Evolutionary conservation across 768 basidiomycete species (phyloP).

Genomic region (Suillus sp.): DNA sequence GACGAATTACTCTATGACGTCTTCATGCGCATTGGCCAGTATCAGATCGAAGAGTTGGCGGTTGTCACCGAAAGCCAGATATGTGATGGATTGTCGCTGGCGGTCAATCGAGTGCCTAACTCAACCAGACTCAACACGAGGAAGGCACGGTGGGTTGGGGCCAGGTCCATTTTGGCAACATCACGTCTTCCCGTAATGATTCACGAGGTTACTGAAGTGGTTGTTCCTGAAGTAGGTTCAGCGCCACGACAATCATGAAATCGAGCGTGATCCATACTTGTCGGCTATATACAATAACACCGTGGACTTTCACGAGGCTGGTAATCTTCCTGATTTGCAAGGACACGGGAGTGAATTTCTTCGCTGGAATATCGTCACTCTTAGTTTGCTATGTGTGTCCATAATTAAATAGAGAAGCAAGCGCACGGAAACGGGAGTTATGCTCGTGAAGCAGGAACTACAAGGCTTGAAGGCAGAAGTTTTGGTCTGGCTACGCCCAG

Average conservation of each 20-base stretch:
- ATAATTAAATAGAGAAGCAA: constrained; percentile 80
- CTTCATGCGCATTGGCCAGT: constrained; percentile 62
- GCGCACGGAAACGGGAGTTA: constrained; percentile 80
- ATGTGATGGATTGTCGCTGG: constrained; percentile 68
- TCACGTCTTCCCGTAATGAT: constrained; percentile 57
- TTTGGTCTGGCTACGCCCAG: constrained; percentile 74
- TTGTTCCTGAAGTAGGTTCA: constrained; percentile 65
- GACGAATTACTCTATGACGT: constrained; percentile 80
- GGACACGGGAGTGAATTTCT: constrained; percentile 71
- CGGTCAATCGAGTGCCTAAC: constrained; percentile 68
- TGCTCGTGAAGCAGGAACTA: constrained; percentile 51
- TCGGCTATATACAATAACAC: constrained; percentile 87
- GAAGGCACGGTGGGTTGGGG: constrained; percentile 54
- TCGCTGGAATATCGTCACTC: constrained; percentile 82
- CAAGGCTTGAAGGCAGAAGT: neutral
- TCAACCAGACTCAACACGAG: constrained; percentile 59
- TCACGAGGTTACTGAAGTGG: constrained; percentile 77
- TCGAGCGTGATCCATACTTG: constrained; percentile 54
- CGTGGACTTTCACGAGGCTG: constrained; percentile 55
- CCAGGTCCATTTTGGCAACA: constrained; percentile 34
- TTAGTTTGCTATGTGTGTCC: constrained; percentile 70
- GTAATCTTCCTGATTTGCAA: constrained; percentile 62
- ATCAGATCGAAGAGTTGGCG: constrained; percentile 82
- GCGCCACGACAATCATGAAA: constrained; percentile 6
- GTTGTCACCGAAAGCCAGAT: constrained; percentile 70